Percentiles rank a stretch among this genome's conserved stretches.
Evolutionary conservation across 2,329 filamentous ascomycete species (phyloP).

Genomic region (Colletotrichum camelliae): DNA sequence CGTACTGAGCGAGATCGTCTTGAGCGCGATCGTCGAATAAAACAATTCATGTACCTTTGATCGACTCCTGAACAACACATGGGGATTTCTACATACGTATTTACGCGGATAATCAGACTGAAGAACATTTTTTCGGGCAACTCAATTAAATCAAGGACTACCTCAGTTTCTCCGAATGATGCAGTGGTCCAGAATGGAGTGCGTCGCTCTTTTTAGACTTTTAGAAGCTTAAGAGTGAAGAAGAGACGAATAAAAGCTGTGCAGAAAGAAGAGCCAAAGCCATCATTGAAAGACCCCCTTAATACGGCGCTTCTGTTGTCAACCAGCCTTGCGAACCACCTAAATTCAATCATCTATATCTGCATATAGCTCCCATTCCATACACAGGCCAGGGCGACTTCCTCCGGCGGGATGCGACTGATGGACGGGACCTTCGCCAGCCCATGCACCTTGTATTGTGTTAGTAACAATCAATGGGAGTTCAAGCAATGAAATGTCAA

Average conservation of each 20-base stretch:
- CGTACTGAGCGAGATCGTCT: not conserved
- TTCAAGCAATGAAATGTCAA: not conserved
- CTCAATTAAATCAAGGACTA: not conserved
- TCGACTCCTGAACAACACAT: not conserved
- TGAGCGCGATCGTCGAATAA: not conserved
- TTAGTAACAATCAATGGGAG: not conserved
- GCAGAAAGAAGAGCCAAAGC: not conserved
- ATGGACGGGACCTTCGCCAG: not conserved
- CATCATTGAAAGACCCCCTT: not conserved
- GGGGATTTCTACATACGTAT: not conserved
- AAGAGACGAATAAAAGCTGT: not conserved
- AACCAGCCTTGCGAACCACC: not conserved
- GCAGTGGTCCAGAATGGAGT: not conserved
- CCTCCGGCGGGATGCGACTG: not conserved
- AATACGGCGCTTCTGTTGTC: not conserved
- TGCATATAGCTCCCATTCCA: not conserved
- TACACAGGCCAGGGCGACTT: not conserved
- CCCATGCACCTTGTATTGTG: not conserved
- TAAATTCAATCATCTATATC: not conserved
- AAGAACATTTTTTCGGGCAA: not conserved
- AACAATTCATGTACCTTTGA: not conserved
- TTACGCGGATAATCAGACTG: not conserved
- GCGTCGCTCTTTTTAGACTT: not conserved
- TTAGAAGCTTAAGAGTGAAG: not conserved
- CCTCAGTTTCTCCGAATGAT: not conserved